These are phyloP conservation scores for Peterozyma xylosa DNA, from an alignment of 805 yeast genomes.

Conservation along the genomic window DNA sequence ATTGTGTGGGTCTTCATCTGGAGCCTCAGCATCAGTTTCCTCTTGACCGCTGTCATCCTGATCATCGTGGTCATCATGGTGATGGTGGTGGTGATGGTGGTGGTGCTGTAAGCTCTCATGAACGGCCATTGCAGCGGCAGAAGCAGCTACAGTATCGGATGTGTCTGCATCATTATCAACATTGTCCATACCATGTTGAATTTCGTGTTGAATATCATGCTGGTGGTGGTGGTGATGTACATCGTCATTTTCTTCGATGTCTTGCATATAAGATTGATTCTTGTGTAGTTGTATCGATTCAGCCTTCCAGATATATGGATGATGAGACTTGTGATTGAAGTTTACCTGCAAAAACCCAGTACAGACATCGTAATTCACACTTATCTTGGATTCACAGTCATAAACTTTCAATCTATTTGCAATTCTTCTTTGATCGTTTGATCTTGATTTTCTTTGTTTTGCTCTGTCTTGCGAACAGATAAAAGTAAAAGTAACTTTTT, in stretches of 20 bases:
- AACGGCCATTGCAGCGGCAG: not conserved
- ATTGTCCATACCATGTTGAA: not conserved
- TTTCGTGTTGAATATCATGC: constrained; percentile 1
- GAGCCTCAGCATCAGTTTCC: not conserved
- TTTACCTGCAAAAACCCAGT: constrained; percentile 28
- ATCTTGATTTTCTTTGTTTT: constrained; percentile 34
- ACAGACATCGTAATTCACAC: constrained; percentile 28
- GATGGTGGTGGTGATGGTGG: constrained; percentile 1
- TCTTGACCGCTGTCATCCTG: not conserved
- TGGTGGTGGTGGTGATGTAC: constrained; percentile 5
- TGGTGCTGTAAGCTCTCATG: constrained; percentile 6
- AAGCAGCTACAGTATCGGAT: not conserved
- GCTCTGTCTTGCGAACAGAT: constrained; percentile 35
- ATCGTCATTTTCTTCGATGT: constrained; percentile 7
- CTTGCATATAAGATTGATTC: not conserved
- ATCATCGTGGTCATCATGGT: not conserved
- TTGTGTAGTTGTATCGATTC: constrained; percentile 8
- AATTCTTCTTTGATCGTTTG: constrained; percentile 28
- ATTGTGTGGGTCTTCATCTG: constrained; percentile 1
- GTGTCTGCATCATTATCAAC: not conserved
- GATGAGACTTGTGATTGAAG: constrained; percentile 32
- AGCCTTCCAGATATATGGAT: constrained; percentile 26
- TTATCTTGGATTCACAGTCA: constrained; percentile 31
- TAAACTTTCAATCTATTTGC: constrained; percentile 32
- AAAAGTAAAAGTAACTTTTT: constrained; percentile 34